Evolutionary conservation across 2,329 filamentous ascomycete genomes (phyloP).

Genomic region (Sordariomycetes sp.): DNA sequence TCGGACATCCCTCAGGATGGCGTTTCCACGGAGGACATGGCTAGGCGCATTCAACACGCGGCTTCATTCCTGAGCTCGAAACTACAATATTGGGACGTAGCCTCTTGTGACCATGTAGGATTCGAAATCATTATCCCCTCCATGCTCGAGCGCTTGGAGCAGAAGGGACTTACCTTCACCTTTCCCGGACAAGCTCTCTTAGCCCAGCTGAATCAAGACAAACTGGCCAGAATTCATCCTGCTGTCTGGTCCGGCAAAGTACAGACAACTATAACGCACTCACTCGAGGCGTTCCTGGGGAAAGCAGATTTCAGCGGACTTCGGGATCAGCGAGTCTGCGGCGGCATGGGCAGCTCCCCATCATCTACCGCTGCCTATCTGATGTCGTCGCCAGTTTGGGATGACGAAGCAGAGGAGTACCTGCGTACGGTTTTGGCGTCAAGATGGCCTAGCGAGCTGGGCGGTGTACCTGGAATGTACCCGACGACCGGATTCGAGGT

Average conservation of each 20-base stretch:
- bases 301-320: constrained; percentile 9
- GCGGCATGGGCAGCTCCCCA: constrained; percentile 10
- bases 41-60: too few relatives aligned
- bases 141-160: constrained; percentile 4
- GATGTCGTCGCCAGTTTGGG: constrained; percentile 7
- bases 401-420: constrained; percentile 9
- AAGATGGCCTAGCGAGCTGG: too few relatives aligned
- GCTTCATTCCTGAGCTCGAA: constrained; percentile 1
- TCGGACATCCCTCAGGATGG: too few relatives aligned
- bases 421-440: constrained; percentile 6
- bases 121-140: constrained; percentile 9
- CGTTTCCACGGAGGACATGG: too few relatives aligned
- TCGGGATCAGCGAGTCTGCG: constrained; percentile 5
- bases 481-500: too few relatives aligned
- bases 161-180: constrained; percentile 5
- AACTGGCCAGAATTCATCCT: constrained; percentile 1
- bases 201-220: background rate
- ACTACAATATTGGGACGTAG: constrained; percentile 6
- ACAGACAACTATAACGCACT: constrained; percentile 4
- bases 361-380: constrained; percentile 12
- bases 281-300: constrained; percentile 10
- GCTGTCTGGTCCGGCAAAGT: background rate
- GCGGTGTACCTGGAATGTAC: too few relatives aligned
- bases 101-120: constrained; percentile 8
- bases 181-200: constrained; percentile 2